A percentile compares a stretch with the other conserved stretches of the same genome.
phyloP scores from a whole-genome alignment of 2,329 filamentous ascomycete species.

The Tolypocladium tropicale region DNA sequence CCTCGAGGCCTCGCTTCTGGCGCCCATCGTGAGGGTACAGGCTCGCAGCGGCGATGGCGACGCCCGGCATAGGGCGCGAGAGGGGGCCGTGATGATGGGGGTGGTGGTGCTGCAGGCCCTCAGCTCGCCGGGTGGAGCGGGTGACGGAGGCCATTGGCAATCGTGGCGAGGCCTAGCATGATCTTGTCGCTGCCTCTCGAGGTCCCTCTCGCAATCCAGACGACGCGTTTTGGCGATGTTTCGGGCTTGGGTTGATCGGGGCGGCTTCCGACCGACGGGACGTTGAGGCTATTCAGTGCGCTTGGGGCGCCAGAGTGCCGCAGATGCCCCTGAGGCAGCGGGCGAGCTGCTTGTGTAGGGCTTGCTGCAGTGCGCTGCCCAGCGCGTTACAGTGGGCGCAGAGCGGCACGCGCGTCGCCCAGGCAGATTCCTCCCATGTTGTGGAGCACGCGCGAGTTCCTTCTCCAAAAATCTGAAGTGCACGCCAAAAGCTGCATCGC shows the following conservation, averaged over 20 bases:
- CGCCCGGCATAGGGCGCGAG: slow-evolving; percentile 14
- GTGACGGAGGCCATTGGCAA: slow-evolving; percentile 41
- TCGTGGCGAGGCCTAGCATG: slow-evolving; percentile 24
- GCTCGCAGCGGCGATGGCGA: slow-evolving; percentile 16
- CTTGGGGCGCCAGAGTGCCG: not conserved
- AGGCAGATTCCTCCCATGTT: not conserved
- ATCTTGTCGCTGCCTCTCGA: slow-evolving; percentile 16
- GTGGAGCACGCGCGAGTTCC: not conserved
- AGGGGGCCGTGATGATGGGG: slow-evolving; percentile 11
- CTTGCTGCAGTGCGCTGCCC: not conserved
- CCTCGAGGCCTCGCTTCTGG: slow-evolving; percentile 39
- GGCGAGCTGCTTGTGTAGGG: not conserved
- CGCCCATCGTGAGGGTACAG: slow-evolving; percentile 19
- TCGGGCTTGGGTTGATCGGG: not conserved
- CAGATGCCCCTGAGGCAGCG: slow-evolving; percentile 3
- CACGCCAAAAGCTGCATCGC: not conserved
- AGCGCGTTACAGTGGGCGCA: not conserved
- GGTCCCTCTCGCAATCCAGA: not conserved
- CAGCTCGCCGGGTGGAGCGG: slow-evolving; percentile 39
- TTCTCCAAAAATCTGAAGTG: not conserved
- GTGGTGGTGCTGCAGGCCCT: slow-evolving; percentile 29
- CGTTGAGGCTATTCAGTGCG: not conserved
- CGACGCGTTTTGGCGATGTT: slow-evolving; percentile 2
- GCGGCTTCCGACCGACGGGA: not conserved
- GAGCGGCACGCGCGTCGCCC: not conserved